phyloP scores from a whole-genome alignment of 148 eudicot species.

The Selenicereus undatus region DNA sequence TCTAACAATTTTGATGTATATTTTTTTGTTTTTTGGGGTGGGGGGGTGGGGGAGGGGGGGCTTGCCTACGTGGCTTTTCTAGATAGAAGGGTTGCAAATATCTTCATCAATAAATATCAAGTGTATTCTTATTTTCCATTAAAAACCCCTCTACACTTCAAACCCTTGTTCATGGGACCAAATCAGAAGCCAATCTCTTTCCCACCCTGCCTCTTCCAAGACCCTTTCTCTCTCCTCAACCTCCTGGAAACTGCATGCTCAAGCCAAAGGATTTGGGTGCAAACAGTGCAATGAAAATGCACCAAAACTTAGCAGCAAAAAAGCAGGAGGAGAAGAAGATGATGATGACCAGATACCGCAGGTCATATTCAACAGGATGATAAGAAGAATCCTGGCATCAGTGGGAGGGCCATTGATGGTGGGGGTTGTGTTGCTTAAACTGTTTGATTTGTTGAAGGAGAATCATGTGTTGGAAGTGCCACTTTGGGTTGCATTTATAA shows the following conservation, averaged over 20 bases:
- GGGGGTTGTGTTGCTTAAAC: constrained; percentile 44
- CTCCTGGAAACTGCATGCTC: constrained; percentile 28
- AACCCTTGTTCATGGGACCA: too few relatives aligned
- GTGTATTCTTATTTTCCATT: background rate
- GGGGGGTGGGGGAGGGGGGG: too few relatives aligned
- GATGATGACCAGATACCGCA: constrained; percentile 60
- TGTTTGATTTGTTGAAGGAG: constrained; percentile 43
- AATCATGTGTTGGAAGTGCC: constrained; percentile 57
- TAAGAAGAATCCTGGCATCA: constrained; percentile 46
- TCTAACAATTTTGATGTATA: too few relatives aligned
- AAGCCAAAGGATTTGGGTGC: constrained; percentile 30
- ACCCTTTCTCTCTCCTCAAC: constrained; percentile 4
- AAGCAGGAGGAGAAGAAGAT: constrained; percentile 1
- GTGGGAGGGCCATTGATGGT: constrained; percentile 58
- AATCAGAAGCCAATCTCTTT: too few relatives aligned
- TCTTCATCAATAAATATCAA: background rate
- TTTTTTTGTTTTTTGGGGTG: too few relatives aligned
- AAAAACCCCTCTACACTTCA: too few relatives aligned
- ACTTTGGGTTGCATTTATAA: constrained; percentile 60
- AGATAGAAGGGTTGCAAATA: background rate
- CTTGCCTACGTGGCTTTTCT: too few relatives aligned
- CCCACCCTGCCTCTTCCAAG: background rate
- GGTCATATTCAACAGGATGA: constrained; percentile 64
- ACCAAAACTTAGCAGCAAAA: background rate
- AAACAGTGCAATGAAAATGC: constrained; percentile 20